Evolutionary conservation across 2,329 filamentous ascomycete species (phyloP), one percentile per base, ranked within the genome.

Genomic region (Phialemoniopsis sp.): DNA sequence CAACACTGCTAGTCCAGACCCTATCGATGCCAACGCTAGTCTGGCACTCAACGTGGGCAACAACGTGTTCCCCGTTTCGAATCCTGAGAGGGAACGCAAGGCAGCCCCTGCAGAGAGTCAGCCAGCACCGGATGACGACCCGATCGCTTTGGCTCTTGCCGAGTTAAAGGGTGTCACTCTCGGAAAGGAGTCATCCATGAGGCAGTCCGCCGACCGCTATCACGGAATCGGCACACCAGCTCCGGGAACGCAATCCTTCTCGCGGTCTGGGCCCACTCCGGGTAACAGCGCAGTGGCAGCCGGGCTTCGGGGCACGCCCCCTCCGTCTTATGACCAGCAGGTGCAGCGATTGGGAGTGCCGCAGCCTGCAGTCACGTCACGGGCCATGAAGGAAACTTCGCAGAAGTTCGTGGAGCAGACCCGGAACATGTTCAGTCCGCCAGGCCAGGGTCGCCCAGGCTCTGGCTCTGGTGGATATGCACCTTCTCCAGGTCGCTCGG

Each of bases 121-220:
- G 41, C 70, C 58, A 40, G 58, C 63, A 4, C 64, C 73, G 72
- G 82, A 87, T 19, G 84, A 89, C 13, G 93, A 98, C 54, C 93
- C 93, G 0, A 95, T 98, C 55, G 93, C 91, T 4, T 78, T 87
- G 51, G 94, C 93, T 17, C 73, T 98, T 8, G 93, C 91, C 10
- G 91, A 98, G 54, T 73, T 98, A 29, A 97, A 95, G 66, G 88
- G 85, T 1, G 85, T 90, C 5, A 74, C 72, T 1, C 71, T 86
- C 12, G 76, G 71, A 13, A 97, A 97, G 63, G 85, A 90, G 51
- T 78, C 88, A 7, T 83, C 82, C 4, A 73, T 78, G 36, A 81
- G 94, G n/a, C 80, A 95, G 44, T 95, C 93, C n/a, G 93, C 90
- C 14, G 94, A 98, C 60, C 82, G 87, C 44, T 96, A 95, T 62